These are phyloP conservation scores for Coemansia asiatica DNA, from an alignment of 192 early-diverging fungal species.

Conservation along the genomic window DNA sequence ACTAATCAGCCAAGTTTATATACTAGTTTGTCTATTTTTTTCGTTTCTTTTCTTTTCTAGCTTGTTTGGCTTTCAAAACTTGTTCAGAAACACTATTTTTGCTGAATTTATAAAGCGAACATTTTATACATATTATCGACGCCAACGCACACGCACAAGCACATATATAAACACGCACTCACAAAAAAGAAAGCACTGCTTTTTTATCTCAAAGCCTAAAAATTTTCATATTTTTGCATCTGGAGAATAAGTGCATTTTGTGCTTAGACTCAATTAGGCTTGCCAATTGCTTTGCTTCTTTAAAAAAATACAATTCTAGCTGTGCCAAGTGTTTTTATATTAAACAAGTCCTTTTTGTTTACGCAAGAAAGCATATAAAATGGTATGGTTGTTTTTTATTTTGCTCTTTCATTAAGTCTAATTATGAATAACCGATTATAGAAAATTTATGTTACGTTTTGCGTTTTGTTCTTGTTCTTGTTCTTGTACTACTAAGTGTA, in stretches of 20 bases:
- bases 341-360: constrained; percentile 25
- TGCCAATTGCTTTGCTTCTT: background rate
- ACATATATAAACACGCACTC: too few species aligned
- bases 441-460: too few species aligned
- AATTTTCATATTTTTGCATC: background rate
- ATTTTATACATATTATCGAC: background rate
- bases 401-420: background rate
- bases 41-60: background rate
- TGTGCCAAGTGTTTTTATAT: background rate
- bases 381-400: constrained; percentile 50
- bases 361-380: constrained; percentile 67
- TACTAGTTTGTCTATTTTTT: background rate
- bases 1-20: too few species aligned
- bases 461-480: too few species aligned
- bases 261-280: background rate
- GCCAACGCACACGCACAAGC: too few species aligned
- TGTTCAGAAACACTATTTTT: background rate
- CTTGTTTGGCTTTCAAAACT: background rate
- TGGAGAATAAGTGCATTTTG: background rate
- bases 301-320: background rate
- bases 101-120: background rate
- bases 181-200: background rate
- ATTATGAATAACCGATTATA: background rate
- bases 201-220: background rate
- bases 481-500: background rate